Conservation (phyloP, 2,329 filamentous ascomycete species). For the Xylariales sp. region DNA sequence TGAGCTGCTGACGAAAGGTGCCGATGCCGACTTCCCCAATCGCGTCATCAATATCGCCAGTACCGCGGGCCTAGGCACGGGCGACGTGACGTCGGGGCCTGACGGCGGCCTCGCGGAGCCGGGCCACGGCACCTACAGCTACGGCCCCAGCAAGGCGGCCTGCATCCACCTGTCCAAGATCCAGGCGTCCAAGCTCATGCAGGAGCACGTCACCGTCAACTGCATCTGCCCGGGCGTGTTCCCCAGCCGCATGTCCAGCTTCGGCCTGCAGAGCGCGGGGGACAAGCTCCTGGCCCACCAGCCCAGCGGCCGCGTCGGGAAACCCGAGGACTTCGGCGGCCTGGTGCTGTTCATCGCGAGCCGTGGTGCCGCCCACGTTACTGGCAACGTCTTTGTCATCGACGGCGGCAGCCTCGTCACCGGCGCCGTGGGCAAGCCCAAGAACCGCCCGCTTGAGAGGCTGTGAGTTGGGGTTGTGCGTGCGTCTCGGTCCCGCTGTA, state of each 20-base stretch:
- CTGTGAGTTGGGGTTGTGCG: neutral
- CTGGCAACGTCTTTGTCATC: constrained; percentile 8
- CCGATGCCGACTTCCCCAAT: constrained; percentile 5
- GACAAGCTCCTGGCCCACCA: constrained; percentile 1
- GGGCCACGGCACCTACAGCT: constrained; percentile 6
- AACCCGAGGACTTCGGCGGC: constrained; percentile 7
- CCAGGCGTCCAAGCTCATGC: constrained; percentile 7
- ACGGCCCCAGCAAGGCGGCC: constrained; percentile 9
- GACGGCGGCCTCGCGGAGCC: constrained; percentile 4
- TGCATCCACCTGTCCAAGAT: constrained; percentile 7
- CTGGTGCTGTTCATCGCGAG: constrained; percentile 7
- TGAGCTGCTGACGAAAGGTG: constrained; percentile 5
- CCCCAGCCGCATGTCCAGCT: constrained; percentile 7
- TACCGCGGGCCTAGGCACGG: constrained; percentile 4
- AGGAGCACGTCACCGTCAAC: constrained; percentile 9
- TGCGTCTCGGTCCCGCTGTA: neutral
- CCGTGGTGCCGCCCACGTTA: constrained; percentile 6
- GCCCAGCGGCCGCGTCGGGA: constrained; percentile 8
- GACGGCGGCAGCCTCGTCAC: constrained; percentile 6
- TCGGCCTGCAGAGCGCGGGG: constrained; percentile 5
- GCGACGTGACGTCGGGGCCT: constrained; percentile 1
- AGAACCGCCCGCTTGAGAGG: constrained; percentile 1
- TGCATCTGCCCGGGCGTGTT: constrained; percentile 8
- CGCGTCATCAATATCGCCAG: constrained; percentile 9
- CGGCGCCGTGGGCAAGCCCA: constrained; percentile 5